Percentiles rank a stretch among this genome's conserved stretches.
These are phyloP conservation scores for Ustilago trichophora DNA, from an alignment of 1,284 basidiomycete species.

Conservation along the genomic window DNA sequence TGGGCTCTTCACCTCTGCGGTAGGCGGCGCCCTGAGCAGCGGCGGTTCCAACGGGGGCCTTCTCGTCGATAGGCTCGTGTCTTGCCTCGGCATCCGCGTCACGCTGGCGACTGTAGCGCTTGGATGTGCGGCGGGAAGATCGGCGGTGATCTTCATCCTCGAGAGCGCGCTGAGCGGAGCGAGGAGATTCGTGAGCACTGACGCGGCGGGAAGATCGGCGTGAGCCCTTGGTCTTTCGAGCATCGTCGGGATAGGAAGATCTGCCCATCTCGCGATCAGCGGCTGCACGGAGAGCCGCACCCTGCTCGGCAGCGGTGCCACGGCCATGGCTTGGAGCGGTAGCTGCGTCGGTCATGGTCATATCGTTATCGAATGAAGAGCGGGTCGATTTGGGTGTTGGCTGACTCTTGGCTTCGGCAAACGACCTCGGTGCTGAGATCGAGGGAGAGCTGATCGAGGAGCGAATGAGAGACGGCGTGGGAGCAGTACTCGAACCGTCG, in stretches of 20 bases:
- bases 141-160: slow-evolving; percentile 6
- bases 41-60: slow-evolving; percentile 14
- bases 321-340: slow-evolving; percentile 32
- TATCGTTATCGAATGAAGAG: neutral
- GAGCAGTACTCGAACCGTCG: slow-evolving; percentile 4
- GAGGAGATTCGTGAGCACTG: slow-evolving; percentile 15
- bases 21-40: slow-evolving; percentile 46
- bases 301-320: slow-evolving; percentile 48
- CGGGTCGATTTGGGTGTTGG: neutral
- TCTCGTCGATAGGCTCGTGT: slow-evolving; percentile 3
- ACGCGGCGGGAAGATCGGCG: slow-evolving; percentile 29
- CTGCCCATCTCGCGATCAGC: slow-evolving; percentile 27
- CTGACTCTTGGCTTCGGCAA: neutral
- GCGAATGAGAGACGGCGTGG: slow-evolving; percentile 30
- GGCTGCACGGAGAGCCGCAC: slow-evolving; percentile 43
- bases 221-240: slow-evolving; percentile 7
- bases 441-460: slow-evolving; percentile 26
- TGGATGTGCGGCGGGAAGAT: slow-evolving; percentile 22
- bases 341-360: slow-evolving; percentile 16
- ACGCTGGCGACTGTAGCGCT: neutral
- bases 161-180: slow-evolving; percentile 6
- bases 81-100: neutral
- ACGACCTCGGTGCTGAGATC: neutral
- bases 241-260: neutral
- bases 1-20: slow-evolving; percentile 19